Evolutionary conservation across 1,284 basidiomycete species (phyloP).

Genomic region (Lignosus rhinocerotis): DNA sequence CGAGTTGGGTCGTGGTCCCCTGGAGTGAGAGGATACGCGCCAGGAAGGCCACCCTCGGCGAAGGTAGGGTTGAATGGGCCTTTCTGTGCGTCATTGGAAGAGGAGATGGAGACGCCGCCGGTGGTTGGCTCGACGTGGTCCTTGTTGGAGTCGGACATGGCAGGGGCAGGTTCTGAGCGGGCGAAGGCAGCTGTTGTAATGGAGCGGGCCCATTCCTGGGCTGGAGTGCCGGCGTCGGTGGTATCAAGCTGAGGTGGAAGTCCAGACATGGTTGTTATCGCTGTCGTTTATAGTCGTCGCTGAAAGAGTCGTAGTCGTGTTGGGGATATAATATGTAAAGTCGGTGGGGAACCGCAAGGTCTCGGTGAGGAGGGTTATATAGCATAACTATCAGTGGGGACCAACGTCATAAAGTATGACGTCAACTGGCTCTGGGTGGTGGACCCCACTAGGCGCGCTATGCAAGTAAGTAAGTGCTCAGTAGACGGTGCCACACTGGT

Average conservation of each 20-base stretch:
- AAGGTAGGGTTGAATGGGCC: slow-evolving; percentile 9
- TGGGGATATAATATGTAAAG: not conserved
- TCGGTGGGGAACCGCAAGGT: not conserved
- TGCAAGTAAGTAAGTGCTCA: too few species aligned
- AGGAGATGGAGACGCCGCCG: slow-evolving; percentile 10
- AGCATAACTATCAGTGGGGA: not conserved
- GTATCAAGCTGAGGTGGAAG: slow-evolving; percentile 26
- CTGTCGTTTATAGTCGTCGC: not conserved
- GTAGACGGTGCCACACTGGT: too few species aligned
- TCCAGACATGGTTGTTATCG: slow-evolving; percentile 26
- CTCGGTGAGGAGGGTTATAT: not conserved
- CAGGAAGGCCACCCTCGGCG: slow-evolving; percentile 27
- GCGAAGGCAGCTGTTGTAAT: slow-evolving; percentile 32
- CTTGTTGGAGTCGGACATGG: slow-evolving; percentile 14
- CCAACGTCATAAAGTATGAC: not conserved
- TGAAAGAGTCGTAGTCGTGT: not conserved
- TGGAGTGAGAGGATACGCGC: slow-evolving; percentile 27
- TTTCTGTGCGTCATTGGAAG: slow-evolving; percentile 12
- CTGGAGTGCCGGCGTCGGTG: slow-evolving; percentile 29
- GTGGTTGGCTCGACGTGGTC: slow-evolving; percentile 9
- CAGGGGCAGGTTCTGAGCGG: slow-evolving; percentile 25
- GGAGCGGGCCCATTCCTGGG: slow-evolving; percentile 32
- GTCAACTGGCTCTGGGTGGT: not conserved
- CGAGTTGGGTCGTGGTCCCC: slow-evolving; percentile 6
- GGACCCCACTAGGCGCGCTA: not conserved